Percentiles rank a stretch among this genome's conserved stretches.
Conservation (phyloP, 2,329 filamentous ascomycete genomes). For the Sporothrix globosa region DNA sequence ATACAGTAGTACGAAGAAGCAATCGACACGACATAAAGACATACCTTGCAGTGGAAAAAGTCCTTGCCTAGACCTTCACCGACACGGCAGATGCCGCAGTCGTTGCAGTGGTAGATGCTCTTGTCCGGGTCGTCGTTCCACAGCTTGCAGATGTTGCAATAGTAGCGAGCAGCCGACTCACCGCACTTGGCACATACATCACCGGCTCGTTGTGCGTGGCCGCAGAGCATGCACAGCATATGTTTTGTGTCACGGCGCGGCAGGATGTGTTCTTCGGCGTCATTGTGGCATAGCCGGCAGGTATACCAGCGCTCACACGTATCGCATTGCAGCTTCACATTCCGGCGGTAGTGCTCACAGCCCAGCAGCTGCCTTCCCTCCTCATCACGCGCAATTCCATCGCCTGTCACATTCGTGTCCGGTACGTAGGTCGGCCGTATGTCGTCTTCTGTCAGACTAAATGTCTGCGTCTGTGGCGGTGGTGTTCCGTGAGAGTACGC, state of each 20-base stretch:
- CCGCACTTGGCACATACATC: conserved; percentile 79
- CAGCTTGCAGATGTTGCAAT: conserved; percentile 90
- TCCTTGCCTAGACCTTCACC: conserved; percentile 93
- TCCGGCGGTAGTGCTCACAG: conserved; percentile 90
- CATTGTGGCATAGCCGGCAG: conserved; percentile 92
- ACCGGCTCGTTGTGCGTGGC: conserved; percentile 77
- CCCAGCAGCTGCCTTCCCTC: conserved; percentile 58
- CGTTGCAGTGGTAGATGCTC: conserved; percentile 92
- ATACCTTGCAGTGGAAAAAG: conserved; percentile 87
- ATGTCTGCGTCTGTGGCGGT: conserved; percentile 48
- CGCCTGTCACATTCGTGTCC: conserved; percentile 40
- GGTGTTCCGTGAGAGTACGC: conserved; percentile 41
- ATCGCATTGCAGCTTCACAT: conserved; percentile 93
- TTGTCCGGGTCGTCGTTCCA: conserved; percentile 94
- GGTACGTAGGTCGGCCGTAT: conserved; percentile 67
- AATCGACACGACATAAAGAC: conserved; percentile 1
- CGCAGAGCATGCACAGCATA: conserved; percentile 97
- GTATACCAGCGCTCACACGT: conserved; percentile 92
- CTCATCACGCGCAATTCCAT: conserved; percentile 45
- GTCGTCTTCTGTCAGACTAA: conserved; percentile 62
- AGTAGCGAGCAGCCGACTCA: conserved; percentile 80
- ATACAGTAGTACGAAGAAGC: neutral
- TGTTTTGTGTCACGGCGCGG: conserved; percentile 83
- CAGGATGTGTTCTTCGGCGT: conserved; percentile 75
- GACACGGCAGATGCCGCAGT: conserved; percentile 92